Percentiles rank a stretch among this genome's conserved stretches.
Conservation (phyloP, 805 yeast genomes). For the Kluyveromyces dobzhanskii region DNA sequence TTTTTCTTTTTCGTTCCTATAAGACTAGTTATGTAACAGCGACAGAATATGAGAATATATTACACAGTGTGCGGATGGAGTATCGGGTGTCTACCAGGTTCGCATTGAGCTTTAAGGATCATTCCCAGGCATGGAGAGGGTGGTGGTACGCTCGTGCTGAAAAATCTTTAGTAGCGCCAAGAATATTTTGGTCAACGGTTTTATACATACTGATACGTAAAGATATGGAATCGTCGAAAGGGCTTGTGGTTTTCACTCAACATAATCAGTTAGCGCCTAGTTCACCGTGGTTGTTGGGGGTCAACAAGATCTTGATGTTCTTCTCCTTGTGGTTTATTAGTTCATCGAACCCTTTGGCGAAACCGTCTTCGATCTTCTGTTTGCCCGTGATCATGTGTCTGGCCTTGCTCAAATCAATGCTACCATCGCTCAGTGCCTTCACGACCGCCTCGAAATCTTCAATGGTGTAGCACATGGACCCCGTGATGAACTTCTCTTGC, state of each 20-base stretch:
- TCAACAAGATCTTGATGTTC: slow-evolving; percentile 46
- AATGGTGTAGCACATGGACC: slow-evolving; percentile 53
- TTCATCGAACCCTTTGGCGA: slow-evolving; percentile 45
- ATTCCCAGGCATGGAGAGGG: too few relatives aligned
- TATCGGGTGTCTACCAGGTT: too few relatives aligned
- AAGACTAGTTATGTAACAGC: too few relatives aligned
- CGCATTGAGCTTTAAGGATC: too few relatives aligned
- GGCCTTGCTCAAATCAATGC: slow-evolving; percentile 37
- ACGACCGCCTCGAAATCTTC: slow-evolving; percentile 52
- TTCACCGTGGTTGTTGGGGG: slow-evolving; percentile 38
- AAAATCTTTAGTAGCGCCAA: too few relatives aligned
- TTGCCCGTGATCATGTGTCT: slow-evolving; percentile 46
- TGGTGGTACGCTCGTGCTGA: too few relatives aligned
- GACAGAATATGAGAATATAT: too few relatives aligned
- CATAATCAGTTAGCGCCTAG: slow-evolving; percentile 9
- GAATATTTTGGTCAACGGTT: too few relatives aligned
- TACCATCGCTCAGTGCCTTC: slow-evolving; percentile 39
- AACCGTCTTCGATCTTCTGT: slow-evolving; percentile 40
- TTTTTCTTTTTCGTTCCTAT: background rate
- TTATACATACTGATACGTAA: too few relatives aligned
- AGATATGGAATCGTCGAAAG: too few relatives aligned
- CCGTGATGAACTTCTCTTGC: slow-evolving; percentile 47
- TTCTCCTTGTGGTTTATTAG: slow-evolving; percentile 44
- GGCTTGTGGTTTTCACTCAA: too few relatives aligned
- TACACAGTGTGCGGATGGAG: too few relatives aligned